Conservation (phyloP, 805 yeast genomes). For the Maudiozyma barnettii region DNA sequence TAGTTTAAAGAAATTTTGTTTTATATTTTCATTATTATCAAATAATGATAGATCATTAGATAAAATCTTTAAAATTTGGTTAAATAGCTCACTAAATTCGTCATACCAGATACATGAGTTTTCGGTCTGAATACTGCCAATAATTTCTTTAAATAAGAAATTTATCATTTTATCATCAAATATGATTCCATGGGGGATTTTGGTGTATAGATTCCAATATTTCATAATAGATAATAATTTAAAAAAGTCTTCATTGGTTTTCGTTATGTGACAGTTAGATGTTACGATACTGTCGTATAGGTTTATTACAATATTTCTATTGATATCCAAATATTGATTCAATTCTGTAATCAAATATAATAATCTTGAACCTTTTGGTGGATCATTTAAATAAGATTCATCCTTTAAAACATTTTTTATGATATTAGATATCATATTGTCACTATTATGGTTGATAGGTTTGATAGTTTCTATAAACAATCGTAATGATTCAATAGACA, state of each 20-base stretch:
- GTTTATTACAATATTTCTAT: constrained; percentile 7
- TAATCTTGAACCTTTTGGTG: background rate
- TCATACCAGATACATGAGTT: constrained; percentile 9
- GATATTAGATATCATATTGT: background rate
- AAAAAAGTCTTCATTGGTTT: constrained; percentile 6
- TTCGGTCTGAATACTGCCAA: constrained; percentile 8
- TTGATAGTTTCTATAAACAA: background rate
- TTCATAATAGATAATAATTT: constrained; percentile 21
- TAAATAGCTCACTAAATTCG: constrained; percentile 2
- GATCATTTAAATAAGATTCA: background rate
- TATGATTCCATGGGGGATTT: constrained; percentile 1
- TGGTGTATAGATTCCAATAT: constrained; percentile 9
- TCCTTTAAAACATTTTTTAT: background rate
- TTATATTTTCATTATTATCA: background rate
- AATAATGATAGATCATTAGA: no score
- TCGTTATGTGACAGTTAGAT: background rate
- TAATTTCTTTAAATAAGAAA: constrained; percentile 15
- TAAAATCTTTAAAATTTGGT: no score
- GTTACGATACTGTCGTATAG: background rate
- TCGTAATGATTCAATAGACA: constrained; percentile 11
- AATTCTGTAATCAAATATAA: background rate
- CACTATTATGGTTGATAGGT: background rate
- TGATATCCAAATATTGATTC: background rate
- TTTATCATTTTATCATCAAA: constrained; percentile 3
- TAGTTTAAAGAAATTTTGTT: constrained; percentile 5